Evolutionary conservation across 164 flowering plant genomes (phyloP).

Genomic region (Liriodendron chinense): DNA sequence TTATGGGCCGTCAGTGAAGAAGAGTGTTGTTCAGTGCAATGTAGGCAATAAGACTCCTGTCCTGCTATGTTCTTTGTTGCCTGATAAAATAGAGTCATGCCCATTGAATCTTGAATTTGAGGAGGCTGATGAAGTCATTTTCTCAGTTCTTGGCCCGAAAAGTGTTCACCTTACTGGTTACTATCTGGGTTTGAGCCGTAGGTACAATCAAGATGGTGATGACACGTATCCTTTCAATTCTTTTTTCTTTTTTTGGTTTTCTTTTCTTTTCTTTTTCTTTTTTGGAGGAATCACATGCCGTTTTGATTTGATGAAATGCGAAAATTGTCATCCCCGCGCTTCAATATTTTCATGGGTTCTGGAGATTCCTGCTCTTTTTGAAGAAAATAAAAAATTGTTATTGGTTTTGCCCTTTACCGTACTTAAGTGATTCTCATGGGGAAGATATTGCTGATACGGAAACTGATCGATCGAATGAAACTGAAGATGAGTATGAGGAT

Average conservation of each 20-base stretch:
- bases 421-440: slow-evolving; percentile 57
- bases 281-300: not conserved
- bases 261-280: not conserved
- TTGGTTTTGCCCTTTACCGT: slow-evolving; percentile 26
- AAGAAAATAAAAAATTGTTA: too few relatives aligned
- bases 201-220: slow-evolving; percentile 17
- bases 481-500: slow-evolving; percentile 49
- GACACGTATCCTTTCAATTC: slow-evolving; percentile 55
- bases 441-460: slow-evolving; percentile 62
- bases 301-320: not conserved
- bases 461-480: slow-evolving; percentile 45
- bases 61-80: slow-evolving; percentile 65
- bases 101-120: slow-evolving; percentile 72
- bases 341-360: not conserved
- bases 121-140: slow-evolving; percentile 56
- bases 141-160: slow-evolving; percentile 71
- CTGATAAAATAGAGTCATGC: slow-evolving; percentile 59
- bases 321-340: not conserved
- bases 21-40: slow-evolving; percentile 48
- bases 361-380: not conserved
- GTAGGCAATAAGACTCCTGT: slow-evolving; percentile 65
- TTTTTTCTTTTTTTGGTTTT: not conserved
- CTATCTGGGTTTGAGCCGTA: slow-evolving; percentile 16
- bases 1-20: slow-evolving; percentile 49
- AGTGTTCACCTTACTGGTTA: slow-evolving; percentile 87